phyloP scores from a whole-genome alignment of 495 filamentous ascomycete species.

The Cryomyces antarcticus region DNA sequence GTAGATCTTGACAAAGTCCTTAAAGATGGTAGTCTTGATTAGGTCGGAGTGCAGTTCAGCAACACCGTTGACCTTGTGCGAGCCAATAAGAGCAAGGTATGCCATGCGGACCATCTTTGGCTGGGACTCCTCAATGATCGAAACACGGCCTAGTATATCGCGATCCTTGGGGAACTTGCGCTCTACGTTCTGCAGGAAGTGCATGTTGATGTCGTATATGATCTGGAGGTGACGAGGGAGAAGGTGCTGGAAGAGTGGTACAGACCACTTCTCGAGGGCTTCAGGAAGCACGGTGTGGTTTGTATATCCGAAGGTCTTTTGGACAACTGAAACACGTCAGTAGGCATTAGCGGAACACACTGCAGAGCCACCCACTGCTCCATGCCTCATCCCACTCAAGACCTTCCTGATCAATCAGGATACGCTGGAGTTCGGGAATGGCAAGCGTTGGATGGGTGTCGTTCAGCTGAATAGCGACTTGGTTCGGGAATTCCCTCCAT shows the following conservation, averaged over 20 bases:
- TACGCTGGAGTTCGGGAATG: conserved; percentile 85
- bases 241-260: conserved; percentile 75
- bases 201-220: conserved; percentile 95
- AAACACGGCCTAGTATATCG: conserved; percentile 66
- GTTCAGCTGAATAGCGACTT: conserved; percentile 93
- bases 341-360: conserved; percentile 15
- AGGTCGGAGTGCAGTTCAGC: conserved; percentile 94
- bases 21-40: conserved; percentile 97
- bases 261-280: conserved; percentile 96
- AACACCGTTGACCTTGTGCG: conserved; percentile 97
- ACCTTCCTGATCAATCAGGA: conserved; percentile 73
- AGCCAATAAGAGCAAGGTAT: conserved; percentile 81
- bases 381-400: conserved; percentile 90
- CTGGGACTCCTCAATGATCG: conserved; percentile 90
- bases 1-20: conserved; percentile 87
- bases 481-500: conserved; percentile 83
- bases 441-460: conserved; percentile 95
- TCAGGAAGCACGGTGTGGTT: conserved; percentile 97
- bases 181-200: conserved; percentile 80
- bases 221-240: conserved; percentile 91
- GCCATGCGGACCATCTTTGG: conserved; percentile 99
- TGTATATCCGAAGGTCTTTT: conserved; percentile 74
- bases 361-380: conserved; percentile 30
- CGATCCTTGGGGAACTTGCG: conserved; percentile 74
- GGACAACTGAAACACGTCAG: conserved; percentile 19